Evolutionary conservation across 441 rosid species (phyloP).

Genomic region (Jatropha podagrica): DNA sequence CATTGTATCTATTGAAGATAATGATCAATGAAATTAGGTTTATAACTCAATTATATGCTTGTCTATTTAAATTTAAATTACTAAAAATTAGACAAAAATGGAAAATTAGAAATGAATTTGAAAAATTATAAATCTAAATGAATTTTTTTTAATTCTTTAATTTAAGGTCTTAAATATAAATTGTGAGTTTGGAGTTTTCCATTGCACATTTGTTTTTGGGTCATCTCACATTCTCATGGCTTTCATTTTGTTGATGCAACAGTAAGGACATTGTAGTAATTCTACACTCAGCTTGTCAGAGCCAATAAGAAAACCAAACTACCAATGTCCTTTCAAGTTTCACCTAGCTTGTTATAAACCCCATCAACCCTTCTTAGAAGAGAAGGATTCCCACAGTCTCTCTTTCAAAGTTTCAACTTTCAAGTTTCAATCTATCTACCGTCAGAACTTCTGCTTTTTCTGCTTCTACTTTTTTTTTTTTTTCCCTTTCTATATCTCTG

Average conservation of each 20-base stretch:
- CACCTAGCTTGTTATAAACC: slow-evolving; percentile 17
- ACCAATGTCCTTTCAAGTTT: slow-evolving; percentile 10
- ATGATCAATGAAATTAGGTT: neutral
- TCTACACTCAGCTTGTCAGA: neutral
- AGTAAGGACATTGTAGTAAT: slow-evolving; percentile 19
- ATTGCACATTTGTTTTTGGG: too few relatives aligned
- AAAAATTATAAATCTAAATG: too few relatives aligned
- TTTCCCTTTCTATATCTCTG: neutral
- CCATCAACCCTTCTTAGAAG: neutral
- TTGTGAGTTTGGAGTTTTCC: too few relatives aligned
- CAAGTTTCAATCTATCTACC: neutral
- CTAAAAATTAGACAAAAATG: too few relatives aligned
- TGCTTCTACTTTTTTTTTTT: neutral
- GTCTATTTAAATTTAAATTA: too few relatives aligned
- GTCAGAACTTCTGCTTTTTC: neutral
- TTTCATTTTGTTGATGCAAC: neutral
- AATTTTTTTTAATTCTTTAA: too few relatives aligned
- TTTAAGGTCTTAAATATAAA: too few relatives aligned
- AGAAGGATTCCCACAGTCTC: slow-evolving; percentile 13
- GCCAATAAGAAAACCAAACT: slow-evolving; percentile 11
- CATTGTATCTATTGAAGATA: neutral
- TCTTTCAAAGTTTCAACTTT: slow-evolving; percentile 8
- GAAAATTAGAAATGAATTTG: too few relatives aligned
- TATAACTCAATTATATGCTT: too few relatives aligned
- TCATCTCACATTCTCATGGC: too few relatives aligned